These are phyloP conservation scores for Strobilomyces echinocephalus DNA, from an alignment of 768 basidiomycete species.

Conservation along the genomic window DNA sequence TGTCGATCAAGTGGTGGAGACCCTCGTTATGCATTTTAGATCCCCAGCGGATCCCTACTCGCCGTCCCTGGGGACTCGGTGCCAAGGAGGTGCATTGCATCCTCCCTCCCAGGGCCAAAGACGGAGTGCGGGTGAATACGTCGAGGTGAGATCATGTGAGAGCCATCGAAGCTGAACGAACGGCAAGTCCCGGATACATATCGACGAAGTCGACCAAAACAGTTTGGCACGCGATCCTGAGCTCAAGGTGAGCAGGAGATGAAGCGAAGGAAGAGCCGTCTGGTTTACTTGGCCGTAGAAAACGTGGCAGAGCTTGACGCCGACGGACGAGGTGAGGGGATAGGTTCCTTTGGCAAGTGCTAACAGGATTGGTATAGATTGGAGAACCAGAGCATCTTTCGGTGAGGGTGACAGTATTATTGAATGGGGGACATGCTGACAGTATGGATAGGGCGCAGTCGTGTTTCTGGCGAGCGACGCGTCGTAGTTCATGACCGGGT, in stretches of 20 bases:
- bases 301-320: conserved; percentile 81
- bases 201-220: conserved; percentile 83
- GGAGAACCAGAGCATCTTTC: conserved; percentile 91
- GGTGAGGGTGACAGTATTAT: conserved; percentile 35
- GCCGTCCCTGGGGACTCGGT: no score
- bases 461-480: conserved; percentile 91
- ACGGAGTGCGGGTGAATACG: conserved; percentile 80
- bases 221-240: conserved; percentile 66
- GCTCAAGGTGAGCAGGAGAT: conserved; percentile 54
- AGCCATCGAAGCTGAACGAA: neutral
- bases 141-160: conserved; percentile 45
- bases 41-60: no score
- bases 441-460: conserved; percentile 63
- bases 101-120: no score
- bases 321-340: conserved; percentile 67
- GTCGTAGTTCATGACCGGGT: conserved; percentile 83
- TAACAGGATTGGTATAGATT: conserved; percentile 47
- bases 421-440: neutral
- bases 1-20: no score
- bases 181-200: conserved; percentile 85
- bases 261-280: neutral
- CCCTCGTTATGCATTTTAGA: no score
- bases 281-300: conserved; percentile 39
- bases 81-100: no score
- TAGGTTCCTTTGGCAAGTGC: no score